These are phyloP conservation scores for Saccharomyces hybrid DNA, from an alignment of 1,139 yeast species.

Conservation along the genomic window DNA sequence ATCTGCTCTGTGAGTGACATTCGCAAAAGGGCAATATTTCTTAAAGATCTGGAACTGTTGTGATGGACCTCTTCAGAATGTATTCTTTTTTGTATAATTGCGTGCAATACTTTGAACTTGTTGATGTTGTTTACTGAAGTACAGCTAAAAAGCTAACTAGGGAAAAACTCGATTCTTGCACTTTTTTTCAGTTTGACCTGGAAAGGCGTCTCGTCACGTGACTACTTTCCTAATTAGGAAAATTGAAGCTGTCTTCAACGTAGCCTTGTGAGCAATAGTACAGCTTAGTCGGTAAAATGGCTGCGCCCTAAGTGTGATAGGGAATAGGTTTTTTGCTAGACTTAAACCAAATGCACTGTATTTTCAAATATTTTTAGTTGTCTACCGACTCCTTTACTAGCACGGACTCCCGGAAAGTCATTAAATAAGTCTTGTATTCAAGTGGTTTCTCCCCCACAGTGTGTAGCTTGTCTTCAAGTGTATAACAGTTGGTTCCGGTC, in stretches of 20 bases:
- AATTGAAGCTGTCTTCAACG: not conserved
- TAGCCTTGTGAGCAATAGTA: not conserved
- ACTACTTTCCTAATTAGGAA: conserved; percentile 16
- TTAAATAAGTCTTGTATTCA: too few relatives aligned
- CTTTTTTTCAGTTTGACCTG: conserved; percentile 7
- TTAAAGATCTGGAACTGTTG: not conserved
- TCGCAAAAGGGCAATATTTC: not conserved
- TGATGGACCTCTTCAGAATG: not conserved
- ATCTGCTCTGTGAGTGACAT: conserved; percentile 22
- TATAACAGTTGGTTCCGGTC: too few relatives aligned
- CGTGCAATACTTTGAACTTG: not conserved
- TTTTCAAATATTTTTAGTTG: too few relatives aligned
- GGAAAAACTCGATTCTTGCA: conserved; percentile 5
- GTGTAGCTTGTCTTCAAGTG: too few relatives aligned
- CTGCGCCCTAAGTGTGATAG: too few relatives aligned
- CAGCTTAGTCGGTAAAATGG: not conserved
- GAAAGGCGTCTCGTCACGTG: conserved; percentile 20
- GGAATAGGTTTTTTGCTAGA: too few relatives aligned
- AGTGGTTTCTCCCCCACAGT: too few relatives aligned
- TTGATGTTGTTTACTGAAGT: not conserved
- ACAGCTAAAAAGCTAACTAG: not conserved
- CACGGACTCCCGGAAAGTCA: too few relatives aligned
- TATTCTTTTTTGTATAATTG: not conserved
- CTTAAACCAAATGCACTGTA: too few relatives aligned
- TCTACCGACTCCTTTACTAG: too few relatives aligned